phyloP scores from a whole-genome alignment of 495 filamentous ascomycete genomes.

The Podospora bellae-mahoneyi region DNA sequence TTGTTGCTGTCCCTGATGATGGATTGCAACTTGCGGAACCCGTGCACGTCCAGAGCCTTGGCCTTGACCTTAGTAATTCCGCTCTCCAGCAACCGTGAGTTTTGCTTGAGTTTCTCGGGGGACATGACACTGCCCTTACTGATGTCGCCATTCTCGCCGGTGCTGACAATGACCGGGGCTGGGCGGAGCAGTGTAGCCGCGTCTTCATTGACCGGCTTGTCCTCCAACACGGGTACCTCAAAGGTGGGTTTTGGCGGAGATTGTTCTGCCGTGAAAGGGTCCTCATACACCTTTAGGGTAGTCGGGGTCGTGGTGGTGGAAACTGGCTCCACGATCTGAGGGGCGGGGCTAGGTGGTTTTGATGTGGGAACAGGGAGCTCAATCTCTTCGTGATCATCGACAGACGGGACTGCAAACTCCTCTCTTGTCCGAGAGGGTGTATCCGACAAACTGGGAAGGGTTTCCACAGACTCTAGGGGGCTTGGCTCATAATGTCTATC shows the following conservation, averaged over 20 bases:
- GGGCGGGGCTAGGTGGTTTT: constrained; percentile 14
- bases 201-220: constrained; percentile 53
- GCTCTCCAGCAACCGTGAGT: constrained; percentile 62
- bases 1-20: constrained; percentile 63
- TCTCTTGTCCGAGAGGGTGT: constrained; percentile 26
- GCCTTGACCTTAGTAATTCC: constrained; percentile 71
- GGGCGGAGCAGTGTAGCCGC: constrained; percentile 38
- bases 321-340: constrained; percentile 17
- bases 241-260: constrained; percentile 41
- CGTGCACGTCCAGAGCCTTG: constrained; percentile 74
- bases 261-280: constrained; percentile 51
- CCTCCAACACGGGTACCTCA: constrained; percentile 47
- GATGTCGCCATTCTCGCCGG: constrained; percentile 23
- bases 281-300: constrained; percentile 56
- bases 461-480: constrained; percentile 44
- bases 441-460: constrained; percentile 49
- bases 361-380: not conserved
- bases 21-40: constrained; percentile 81
- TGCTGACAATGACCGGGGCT: constrained; percentile 8
- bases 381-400: not conserved
- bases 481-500: constrained; percentile 7
- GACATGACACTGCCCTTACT: constrained; percentile 27
- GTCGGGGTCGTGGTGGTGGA: constrained; percentile 33
- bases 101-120: constrained; percentile 52
- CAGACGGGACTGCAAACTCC: constrained; percentile 14